Conservation (phyloP, 116 monocot species). For the Posidonia oceanica region DNA sequence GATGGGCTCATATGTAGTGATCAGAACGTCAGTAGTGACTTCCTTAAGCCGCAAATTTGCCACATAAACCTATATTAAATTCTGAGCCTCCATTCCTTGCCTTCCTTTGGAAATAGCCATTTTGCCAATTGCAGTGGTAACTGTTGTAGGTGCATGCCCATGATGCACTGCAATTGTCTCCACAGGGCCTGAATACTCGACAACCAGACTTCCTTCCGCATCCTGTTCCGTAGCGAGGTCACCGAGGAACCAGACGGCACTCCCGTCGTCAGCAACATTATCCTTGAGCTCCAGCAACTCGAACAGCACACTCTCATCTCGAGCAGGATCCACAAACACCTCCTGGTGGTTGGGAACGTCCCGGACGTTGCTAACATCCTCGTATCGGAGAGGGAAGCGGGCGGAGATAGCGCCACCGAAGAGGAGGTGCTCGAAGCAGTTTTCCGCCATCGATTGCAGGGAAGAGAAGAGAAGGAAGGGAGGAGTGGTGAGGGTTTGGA, state of each 20-base stretch:
- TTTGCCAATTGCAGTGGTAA: slow-evolving; percentile 37
- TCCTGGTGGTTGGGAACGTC: slow-evolving; percentile 72
- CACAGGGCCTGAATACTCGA: slow-evolving; percentile 42
- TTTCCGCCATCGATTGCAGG: slow-evolving; percentile 32
- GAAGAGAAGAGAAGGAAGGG: neutral
- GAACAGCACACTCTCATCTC: slow-evolving; percentile 73
- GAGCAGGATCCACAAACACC: slow-evolving; percentile 41
- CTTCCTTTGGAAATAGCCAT: slow-evolving; percentile 80
- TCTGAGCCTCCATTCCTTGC: slow-evolving; percentile 69
- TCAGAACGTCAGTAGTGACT: slow-evolving; percentile 67
- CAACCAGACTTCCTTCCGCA: slow-evolving; percentile 36
- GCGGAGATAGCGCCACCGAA: slow-evolving; percentile 62
- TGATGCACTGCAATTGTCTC: slow-evolving; percentile 19
- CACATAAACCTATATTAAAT: slow-evolving; percentile 63
- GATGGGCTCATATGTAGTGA: slow-evolving; percentile 74
- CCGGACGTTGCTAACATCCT: slow-evolving; percentile 64
- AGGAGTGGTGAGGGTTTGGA: too few relatives aligned
- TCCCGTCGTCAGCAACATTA: slow-evolving; percentile 47
- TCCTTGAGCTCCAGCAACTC: slow-evolving; percentile 55
- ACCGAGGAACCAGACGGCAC: slow-evolving; percentile 60
- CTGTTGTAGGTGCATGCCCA: slow-evolving; percentile 15
- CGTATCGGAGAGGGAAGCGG: slow-evolving; percentile 40
- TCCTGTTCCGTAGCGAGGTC: slow-evolving; percentile 55
- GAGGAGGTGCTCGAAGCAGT: slow-evolving; percentile 21
- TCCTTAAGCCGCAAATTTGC: slow-evolving; percentile 79